Conservation (phyloP, 129 eudicot species). For the Arctium minus region DNA sequence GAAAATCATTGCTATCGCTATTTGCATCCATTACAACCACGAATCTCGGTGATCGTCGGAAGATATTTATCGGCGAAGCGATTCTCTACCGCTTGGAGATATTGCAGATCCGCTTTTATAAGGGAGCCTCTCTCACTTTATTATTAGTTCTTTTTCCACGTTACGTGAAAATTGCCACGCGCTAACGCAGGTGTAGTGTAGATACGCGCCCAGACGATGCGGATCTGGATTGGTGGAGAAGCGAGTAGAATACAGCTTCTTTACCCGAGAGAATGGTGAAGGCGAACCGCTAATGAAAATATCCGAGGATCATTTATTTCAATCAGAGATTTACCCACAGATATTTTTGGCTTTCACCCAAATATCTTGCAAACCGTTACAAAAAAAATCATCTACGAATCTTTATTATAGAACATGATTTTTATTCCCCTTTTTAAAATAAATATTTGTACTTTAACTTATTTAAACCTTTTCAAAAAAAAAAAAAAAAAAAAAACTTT, state of each 20-base stretch:
- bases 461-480: no score
- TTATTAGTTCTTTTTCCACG: background rate
- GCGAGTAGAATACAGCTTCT: background rate
- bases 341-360: no score
- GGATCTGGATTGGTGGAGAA: background rate
- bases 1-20: background rate
- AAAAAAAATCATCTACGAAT: no score
- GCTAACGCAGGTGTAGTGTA: background rate
- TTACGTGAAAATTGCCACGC: slow-evolving; percentile 4
- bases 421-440: no score
- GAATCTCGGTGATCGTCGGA: background rate
- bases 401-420: no score
- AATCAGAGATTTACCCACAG: background rate
- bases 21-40: slow-evolving; percentile 8
- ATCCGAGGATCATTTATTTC: background rate
- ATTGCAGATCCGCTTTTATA: background rate
- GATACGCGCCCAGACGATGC: background rate
- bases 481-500: no score
- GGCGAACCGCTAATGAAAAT: background rate
- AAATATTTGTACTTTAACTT: no score
- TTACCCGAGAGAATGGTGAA: no score
- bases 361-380: no score
- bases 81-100: background rate
- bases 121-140: background rate
- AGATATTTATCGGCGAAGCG: background rate